Percentiles rank a stretch among this genome's conserved stretches.
These are phyloP conservation scores for Phaseolus coccineus DNA, from an alignment of 331 rosid species.

Conservation along the genomic window DNA sequence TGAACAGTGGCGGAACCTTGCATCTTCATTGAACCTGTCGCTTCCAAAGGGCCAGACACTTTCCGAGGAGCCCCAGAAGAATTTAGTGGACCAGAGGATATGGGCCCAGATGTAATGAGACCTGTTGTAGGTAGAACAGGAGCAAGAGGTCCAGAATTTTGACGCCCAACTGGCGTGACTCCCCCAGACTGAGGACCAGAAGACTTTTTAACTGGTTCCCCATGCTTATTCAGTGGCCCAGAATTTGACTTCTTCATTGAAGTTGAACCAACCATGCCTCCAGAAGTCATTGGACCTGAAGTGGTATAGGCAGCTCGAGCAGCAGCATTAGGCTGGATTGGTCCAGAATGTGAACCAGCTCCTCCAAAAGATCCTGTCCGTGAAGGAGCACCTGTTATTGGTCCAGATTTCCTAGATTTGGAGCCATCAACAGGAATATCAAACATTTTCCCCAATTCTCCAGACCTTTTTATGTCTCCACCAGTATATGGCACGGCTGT, in stretches of 20 bases:
- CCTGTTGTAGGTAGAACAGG: conserved; percentile 95
- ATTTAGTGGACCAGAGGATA: conserved; percentile 86
- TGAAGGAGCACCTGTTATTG: conserved; percentile 75
- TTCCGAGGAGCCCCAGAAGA: conserved; percentile 91
- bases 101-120: conserved; percentile 94
- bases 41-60: conserved; percentile 82
- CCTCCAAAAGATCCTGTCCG: conserved; percentile 94
- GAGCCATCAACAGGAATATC: conserved; percentile 92
- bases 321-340: conserved; percentile 72
- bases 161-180: conserved; percentile 78
- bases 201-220: conserved; percentile 88
- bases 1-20: conserved; percentile 65
- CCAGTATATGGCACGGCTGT: conserved; percentile 94
- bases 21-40: conserved; percentile 77
- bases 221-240: conserved; percentile 95
- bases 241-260: conserved; percentile 86
- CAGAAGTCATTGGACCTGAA: conserved; percentile 78
- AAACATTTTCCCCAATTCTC: conserved; percentile 97
- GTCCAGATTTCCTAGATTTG: conserved; percentile 96
- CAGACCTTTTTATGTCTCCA: conserved; percentile 94
- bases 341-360: conserved; percentile 93
- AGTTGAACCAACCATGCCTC: conserved; percentile 67
- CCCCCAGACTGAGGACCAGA: conserved; percentile 99
- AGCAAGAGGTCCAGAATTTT: conserved; percentile 92
- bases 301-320: conserved; percentile 75